Base-by-base conservation (phyloP, 495 filamentous ascomycete species). In the Penicillium samsonianum region DNA sequence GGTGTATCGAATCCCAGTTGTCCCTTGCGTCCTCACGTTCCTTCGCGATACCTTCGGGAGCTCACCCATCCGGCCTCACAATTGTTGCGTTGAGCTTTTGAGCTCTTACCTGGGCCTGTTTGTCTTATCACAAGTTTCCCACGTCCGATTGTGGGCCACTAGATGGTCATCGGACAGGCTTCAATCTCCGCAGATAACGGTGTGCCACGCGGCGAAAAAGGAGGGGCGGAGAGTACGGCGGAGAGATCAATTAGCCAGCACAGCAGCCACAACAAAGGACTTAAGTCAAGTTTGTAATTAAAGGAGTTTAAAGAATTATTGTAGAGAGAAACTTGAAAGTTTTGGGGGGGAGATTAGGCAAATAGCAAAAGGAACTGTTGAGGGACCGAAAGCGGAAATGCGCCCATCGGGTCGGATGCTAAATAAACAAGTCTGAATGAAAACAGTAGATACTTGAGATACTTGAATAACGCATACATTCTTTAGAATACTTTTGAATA, bases 151-250 rank as follows among this genome's bases (percentile, higher is more conserved):
- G 40, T 62, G 43, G 57, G 48, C 45, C 58, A 48, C 23, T 55
- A 54, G 31, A 48, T 60, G 57, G 52, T 61, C 65, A 65, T 68
- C 57, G 57, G 52, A 64, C 55, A 57, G 58, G 8, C 20, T 42
- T 58, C 53, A 55, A 57, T 65, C 63, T 67, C 65, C 58, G 57
- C 58, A 58, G 50, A 50, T 63, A 60, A 65, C 57, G 56, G 54
- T 53, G 56, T 38, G 47, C 61, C 65, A 62, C 62, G 54, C 57
- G 65, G 61, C 47, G 50, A 65, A 63, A 67, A 63, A 57, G 42
- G 59, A 62, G 65, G 62, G 63, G 65, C 50, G 63, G 64, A 63
- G 45, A 61, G 52, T 57, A 61, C 52, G 58, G 60, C 62, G 61
- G 55, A 55, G 57, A 31, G n/a, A n/a, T 45, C 53, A 53, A 53